Conservation (phyloP, 2,329 filamentous ascomycete genomes). For the Talaromyces sp. region DNA sequence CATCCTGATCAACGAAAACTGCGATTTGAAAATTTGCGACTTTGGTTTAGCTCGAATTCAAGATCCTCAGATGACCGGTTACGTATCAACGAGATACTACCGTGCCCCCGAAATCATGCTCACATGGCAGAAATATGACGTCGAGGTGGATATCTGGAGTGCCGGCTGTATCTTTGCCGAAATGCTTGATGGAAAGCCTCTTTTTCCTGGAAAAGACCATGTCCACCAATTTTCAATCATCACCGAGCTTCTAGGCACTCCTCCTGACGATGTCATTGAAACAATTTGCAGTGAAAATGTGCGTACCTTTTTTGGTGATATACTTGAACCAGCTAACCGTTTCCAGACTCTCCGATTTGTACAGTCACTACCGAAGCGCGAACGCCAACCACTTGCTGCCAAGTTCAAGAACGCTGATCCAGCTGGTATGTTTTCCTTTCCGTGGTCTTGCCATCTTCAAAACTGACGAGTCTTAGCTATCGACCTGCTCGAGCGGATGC, state of each 20-base stretch:
- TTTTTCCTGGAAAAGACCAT: slow-evolving; percentile 98
- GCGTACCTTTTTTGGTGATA: slow-evolving; percentile 37
- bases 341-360: slow-evolving; percentile 88
- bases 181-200: slow-evolving; percentile 96
- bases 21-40: slow-evolving; percentile 98
- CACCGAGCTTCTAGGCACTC: slow-evolving; percentile 92
- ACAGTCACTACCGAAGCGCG: slow-evolving; percentile 91
- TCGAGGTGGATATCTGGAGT: slow-evolving; percentile 99
- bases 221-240: slow-evolving; percentile 99
- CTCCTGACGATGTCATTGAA: slow-evolving; percentile 96
- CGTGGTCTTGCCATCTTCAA: neutral
- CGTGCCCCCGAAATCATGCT: slow-evolving; percentile 99
- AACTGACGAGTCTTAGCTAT: slow-evolving; percentile 60
- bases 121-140: slow-evolving; percentile 99
- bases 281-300: slow-evolving; percentile 98
- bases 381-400: slow-evolving; percentile 77
- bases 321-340: neutral
- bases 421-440: slow-evolving; percentile 57
- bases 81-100: slow-evolving; percentile 98
- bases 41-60: slow-evolving; percentile 97
- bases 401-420: slow-evolving; percentile 97
- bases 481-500: slow-evolving; percentile 91
- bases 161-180: slow-evolving; percentile 98
- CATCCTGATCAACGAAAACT: slow-evolving; percentile 99
- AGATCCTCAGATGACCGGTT: slow-evolving; percentile 99